Evolutionary conservation across 768 basidiomycete species (phyloP).

Genomic region (Hericium coralloides): DNA sequence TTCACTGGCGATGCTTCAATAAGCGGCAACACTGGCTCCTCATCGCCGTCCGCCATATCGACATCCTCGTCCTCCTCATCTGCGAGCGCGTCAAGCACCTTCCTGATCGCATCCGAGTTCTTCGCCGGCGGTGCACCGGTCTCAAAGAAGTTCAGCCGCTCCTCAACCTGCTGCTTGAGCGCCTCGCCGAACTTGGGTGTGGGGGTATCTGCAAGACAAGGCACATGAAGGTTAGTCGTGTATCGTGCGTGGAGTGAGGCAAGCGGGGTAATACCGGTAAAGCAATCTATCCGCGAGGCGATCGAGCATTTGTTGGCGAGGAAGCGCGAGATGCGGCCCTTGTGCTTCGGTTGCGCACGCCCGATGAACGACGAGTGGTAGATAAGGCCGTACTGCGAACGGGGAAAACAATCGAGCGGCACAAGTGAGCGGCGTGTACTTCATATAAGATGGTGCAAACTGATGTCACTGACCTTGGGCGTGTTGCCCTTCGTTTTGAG

Average conservation of each 20-base stretch:
- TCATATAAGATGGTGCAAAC: neutral
- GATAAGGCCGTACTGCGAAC: slow-evolving; percentile 81
- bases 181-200: slow-evolving; percentile 94
- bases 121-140: slow-evolving; percentile 83
- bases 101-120: slow-evolving; percentile 87
- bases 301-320: slow-evolving; percentile 98
- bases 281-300: slow-evolving; percentile 94
- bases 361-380: slow-evolving; percentile 98
- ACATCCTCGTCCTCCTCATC: slow-evolving; percentile 57
- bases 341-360: slow-evolving; percentile 87
- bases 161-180: slow-evolving; percentile 88
- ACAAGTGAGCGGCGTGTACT: neutral
- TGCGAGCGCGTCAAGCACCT: slow-evolving; percentile 72
- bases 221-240: neutral
- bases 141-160: slow-evolving; percentile 91
- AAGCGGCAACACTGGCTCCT: slow-evolving; percentile 44
- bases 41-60: slow-evolving; percentile 33
- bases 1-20: slow-evolving; percentile 51
- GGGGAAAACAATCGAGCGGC: neutral
- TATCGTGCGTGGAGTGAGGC: neutral
- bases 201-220: slow-evolving; percentile 49
- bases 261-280: slow-evolving; percentile 43
- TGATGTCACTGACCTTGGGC: slow-evolving; percentile 57
- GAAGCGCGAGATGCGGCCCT: slow-evolving; percentile 98
- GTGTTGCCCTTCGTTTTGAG: slow-evolving; percentile 99